Conservation (phyloP, 2,329 filamentous ascomycete genomes). For the Pyricularia pennisetigena region DNA sequence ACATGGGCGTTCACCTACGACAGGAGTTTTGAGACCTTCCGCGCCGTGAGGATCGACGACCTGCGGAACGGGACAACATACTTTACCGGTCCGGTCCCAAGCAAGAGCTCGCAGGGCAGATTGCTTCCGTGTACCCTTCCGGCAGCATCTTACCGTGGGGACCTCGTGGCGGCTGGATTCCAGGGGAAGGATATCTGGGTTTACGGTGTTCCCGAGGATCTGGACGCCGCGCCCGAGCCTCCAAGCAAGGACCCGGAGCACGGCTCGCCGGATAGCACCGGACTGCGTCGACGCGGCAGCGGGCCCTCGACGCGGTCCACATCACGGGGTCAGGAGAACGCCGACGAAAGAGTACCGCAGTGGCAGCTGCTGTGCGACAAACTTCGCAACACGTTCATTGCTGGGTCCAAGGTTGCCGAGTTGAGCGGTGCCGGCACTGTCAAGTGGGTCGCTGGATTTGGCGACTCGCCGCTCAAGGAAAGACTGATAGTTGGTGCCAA, state of each 20-base stretch:
- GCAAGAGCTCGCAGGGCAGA: slow-evolving; percentile 40
- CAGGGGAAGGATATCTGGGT: slow-evolving; percentile 65
- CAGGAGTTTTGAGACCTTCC: slow-evolving; percentile 65
- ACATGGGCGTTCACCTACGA: slow-evolving; percentile 74
- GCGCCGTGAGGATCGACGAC: slow-evolving; percentile 66
- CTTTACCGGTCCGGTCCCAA: slow-evolving; percentile 60
- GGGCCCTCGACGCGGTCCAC: slow-evolving; percentile 29
- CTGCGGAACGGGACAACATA: slow-evolving; percentile 68
- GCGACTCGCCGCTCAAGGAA: slow-evolving; percentile 36
- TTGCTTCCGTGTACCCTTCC: slow-evolving; percentile 60
- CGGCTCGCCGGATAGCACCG: slow-evolving; percentile 16
- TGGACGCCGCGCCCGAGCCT: slow-evolving; percentile 46
- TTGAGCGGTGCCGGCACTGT: slow-evolving; percentile 57
- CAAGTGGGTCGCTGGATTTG: slow-evolving; percentile 58
- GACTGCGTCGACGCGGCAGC: slow-evolving; percentile 27
- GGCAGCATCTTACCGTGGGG: slow-evolving; percentile 57
- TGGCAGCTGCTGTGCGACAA: slow-evolving; percentile 63
- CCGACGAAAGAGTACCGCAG: slow-evolving; percentile 39
- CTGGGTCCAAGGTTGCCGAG: slow-evolving; percentile 55
- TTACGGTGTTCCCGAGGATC: slow-evolving; percentile 66
- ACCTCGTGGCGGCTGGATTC: slow-evolving; percentile 66
- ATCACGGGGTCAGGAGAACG: slow-evolving; percentile 23
- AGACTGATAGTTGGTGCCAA: slow-evolving; percentile 62
- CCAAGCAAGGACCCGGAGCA: slow-evolving; percentile 11
- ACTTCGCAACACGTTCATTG: slow-evolving; percentile 59